Base-by-base conservation (phyloP, 2,329 filamentous ascomycete species). In the Leptographium procerum region DNA sequence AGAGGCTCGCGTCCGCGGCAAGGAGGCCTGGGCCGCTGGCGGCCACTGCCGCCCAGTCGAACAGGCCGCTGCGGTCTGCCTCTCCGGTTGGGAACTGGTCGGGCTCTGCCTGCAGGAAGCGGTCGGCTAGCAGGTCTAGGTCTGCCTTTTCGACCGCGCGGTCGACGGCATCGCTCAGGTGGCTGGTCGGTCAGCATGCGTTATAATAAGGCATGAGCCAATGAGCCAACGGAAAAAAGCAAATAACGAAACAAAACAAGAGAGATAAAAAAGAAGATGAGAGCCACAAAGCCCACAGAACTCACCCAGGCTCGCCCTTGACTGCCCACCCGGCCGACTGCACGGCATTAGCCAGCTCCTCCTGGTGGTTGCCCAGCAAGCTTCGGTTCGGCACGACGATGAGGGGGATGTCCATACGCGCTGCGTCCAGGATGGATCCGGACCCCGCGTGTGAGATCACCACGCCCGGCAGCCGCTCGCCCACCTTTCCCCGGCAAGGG, bases 361-460 rank as follows among this genome's bases (percentile, higher is more conserved):
- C 80, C 71, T 99, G 94, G 69, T 99, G 94, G 66, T 99, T 92
- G 67, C 95, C 85, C 65, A 96, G 80, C 0, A 99, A 80, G 8
- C 77, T 76, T 1, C 84, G 79, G 69, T 99, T 99, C 2, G 92
- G 88, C 2, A 99, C 91, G 1, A 96, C 89, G 55, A 99, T 80
- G n/a, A 97, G 75, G 3, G 89, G 86, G 0, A 91, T 75, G 16
- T 83, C 81, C 56, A 88, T 75, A 50, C 88, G 83, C 62, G 95
- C 81, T 0, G 86, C 89, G 69, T 91, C 90, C 0, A 97, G 78
- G 31, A 97, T 91, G 3, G 89, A 91, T 10, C 94, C 94, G 14
- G 92, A 91, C 19, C 92, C 94, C 62, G 91, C 92, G 75, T 99
- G 94, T 51, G 87, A 90, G 60, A 99, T 87, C 34, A 96, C 82